phyloP scores from a whole-genome alignment of 176 grass and related monocot species.

The Bonia amplexicaulis region DNA sequence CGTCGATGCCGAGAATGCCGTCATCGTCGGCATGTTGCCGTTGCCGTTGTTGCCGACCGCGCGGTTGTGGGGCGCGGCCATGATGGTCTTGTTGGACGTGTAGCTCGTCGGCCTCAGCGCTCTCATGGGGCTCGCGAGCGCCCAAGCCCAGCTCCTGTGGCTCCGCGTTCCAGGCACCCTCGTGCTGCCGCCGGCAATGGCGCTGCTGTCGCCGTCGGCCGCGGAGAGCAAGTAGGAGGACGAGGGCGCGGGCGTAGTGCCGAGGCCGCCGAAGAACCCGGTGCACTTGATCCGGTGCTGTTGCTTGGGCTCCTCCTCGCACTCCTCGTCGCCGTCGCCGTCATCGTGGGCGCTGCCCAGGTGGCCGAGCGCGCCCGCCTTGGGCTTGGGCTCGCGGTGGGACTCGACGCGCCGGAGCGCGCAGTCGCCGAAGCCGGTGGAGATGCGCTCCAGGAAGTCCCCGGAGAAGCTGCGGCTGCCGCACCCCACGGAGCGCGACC shows the following conservation, averaged over 20 bases:
- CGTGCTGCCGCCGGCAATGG: slow-evolving; percentile 4
- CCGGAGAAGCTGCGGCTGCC: slow-evolving; percentile 91
- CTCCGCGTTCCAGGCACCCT: slow-evolving; percentile 12
- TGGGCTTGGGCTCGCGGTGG: slow-evolving; percentile 76
- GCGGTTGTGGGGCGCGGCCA: slow-evolving; percentile 28
- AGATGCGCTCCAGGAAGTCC: slow-evolving; percentile 90
- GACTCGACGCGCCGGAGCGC: slow-evolving; percentile 86
- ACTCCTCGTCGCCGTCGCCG: slow-evolving; percentile 15
- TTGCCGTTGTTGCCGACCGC: background rate
- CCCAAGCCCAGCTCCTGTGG: slow-evolving; percentile 76
- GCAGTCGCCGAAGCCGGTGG: slow-evolving; percentile 92
- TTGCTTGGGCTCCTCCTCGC: slow-evolving; percentile 23
- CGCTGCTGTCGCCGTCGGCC: slow-evolving; percentile 25
- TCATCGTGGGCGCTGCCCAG: slow-evolving; percentile 18
- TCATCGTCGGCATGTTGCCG: background rate
- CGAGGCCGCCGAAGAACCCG: slow-evolving; percentile 73
- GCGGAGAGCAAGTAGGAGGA: slow-evolving; percentile 82
- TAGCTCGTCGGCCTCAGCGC: slow-evolving; percentile 63
- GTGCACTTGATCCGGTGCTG: slow-evolving; percentile 67
- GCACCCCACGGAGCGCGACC: slow-evolving; percentile 89
- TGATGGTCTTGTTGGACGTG: slow-evolving; percentile 58
- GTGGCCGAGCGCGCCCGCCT: slow-evolving; percentile 31
- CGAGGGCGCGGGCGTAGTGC: slow-evolving; percentile 15
- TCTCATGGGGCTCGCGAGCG: slow-evolving; percentile 88
- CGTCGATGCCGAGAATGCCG: background rate